phyloP scores from a whole-genome alignment of 352 stramenopile genomes.

The Lagenidium giganteum region DNA sequence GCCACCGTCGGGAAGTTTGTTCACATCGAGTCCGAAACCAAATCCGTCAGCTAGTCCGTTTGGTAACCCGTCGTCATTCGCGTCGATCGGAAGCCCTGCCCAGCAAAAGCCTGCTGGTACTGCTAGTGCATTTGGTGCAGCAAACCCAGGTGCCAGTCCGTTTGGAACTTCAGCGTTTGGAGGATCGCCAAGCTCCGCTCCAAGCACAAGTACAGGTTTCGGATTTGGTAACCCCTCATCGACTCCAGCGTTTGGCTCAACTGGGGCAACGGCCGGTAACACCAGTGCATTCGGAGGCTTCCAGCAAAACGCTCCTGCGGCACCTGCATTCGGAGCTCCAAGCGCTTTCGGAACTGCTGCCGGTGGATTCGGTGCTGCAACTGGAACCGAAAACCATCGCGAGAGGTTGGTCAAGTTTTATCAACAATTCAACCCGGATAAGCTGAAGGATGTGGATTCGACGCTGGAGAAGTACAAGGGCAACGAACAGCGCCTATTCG shows the following conservation, averaged over 20 bases:
- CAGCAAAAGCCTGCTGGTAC: constrained; percentile 9
- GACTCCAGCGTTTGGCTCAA: constrained; percentile 13
- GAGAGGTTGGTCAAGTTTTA: constrained; percentile 64
- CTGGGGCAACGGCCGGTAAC: not conserved
- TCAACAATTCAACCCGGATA: constrained; percentile 67
- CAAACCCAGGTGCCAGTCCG: constrained; percentile 27
- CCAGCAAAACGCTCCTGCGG: not conserved
- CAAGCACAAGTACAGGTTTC: too few species aligned
- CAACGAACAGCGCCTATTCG: constrained; percentile 58
- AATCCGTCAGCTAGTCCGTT: constrained; percentile 55
- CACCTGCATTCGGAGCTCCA: not conserved
- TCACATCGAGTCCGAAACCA: constrained; percentile 21
- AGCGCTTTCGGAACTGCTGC: too few species aligned
- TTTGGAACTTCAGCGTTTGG: constrained; percentile 25
- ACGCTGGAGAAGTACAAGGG: constrained; percentile 76
- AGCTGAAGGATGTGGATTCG: constrained; percentile 58
- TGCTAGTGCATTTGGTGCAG: constrained; percentile 25
- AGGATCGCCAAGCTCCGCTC: constrained; percentile 8
- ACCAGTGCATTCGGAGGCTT: constrained; percentile 1
- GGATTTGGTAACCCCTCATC: constrained; percentile 3
- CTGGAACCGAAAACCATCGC: constrained; percentile 35
- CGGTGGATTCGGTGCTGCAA: constrained; percentile 27
- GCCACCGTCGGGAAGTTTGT: constrained; percentile 16
- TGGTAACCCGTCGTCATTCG: constrained; percentile 46
- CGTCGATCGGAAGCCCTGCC: constrained; percentile 20